Base-by-base conservation (phyloP, 345 rosid genomes). In the Abelmoschus esculentus region DNA sequence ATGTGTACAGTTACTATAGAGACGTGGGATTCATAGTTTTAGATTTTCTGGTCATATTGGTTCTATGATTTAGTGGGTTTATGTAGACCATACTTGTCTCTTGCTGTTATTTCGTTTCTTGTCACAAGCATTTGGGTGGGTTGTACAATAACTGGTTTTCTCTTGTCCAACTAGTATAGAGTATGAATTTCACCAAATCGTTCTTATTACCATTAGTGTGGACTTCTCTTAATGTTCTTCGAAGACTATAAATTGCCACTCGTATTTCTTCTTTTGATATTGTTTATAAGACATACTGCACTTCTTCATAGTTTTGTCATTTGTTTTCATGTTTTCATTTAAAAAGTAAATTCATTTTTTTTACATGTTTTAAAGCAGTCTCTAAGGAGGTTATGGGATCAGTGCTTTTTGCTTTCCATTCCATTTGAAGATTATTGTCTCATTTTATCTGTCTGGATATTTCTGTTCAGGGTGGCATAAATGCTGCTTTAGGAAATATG, bases 401-500 rank as follows among this genome's bases (percentile, higher is more conserved):
- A 18, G 17, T 17, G 28, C 19, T 49, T 38, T 62, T 62, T 31
- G 28, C 19, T 19, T 5, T 14, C 10, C 11, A 19, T 40, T 62
- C 32, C 67, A 40, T 62, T 40, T 18, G 42, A 62, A 62, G 29
- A 42, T 3, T 38, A 6, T 12, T 64, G 11, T 42, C 32, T 64
- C 7, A 26, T 50, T n/a, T 1, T 14, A n/a, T 44, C n/a, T 55
- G 62, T 18, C 1, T 44, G 31, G 10, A 29, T 6, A 7, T 65
- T 54, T 42, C n/a, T 76, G 14, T 79, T 32, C 76, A 95, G 99
- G 99, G 99, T 80, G 99, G 99, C 55, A 96, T 96, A 53, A 96
- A 96, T 82, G 99, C 99, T 78, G 98, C 99, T 13, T 72, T 96
- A 67, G 99, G 99, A 56, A 96, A 96, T 78, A 96, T 96, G 99